Conservation (phyloP, 495 filamentous ascomycete species). For the Usnea hakonensis region DNA sequence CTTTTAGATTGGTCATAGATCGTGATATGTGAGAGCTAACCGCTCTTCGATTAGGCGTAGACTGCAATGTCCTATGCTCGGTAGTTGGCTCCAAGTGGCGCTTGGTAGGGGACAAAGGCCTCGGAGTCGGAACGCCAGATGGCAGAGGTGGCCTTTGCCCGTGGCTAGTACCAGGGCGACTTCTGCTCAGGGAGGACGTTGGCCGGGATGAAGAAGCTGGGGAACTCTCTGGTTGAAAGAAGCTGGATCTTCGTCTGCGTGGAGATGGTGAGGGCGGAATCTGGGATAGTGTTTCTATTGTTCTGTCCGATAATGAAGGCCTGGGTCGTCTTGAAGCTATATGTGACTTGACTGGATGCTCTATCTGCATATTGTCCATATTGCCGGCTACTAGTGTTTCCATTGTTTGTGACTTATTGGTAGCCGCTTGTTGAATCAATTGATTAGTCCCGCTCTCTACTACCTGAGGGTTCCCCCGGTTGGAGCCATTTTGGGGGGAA, state of each 20-base stretch:
- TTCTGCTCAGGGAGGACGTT: constrained; percentile 45
- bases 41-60: constrained; percentile 29
- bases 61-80: constrained; percentile 24
- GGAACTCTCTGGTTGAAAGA: constrained; percentile 52
- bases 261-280: constrained; percentile 57
- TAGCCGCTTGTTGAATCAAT: background rate
- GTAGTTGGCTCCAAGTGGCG: constrained; percentile 23
- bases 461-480: background rate
- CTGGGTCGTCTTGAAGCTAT: constrained; percentile 18
- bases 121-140: constrained; percentile 27
- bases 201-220: constrained; percentile 50
- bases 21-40: constrained; percentile 31
- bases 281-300: constrained; percentile 57
- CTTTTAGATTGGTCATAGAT: constrained; percentile 22
- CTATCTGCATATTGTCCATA: background rate
- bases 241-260: constrained; percentile 49
- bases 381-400: background rate
- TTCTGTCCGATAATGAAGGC: constrained; percentile 60
- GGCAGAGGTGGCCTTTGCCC: constrained; percentile 22
- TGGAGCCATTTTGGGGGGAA: background rate
- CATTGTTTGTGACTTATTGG: no score
- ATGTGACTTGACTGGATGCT: background rate
- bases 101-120: constrained; percentile 23
- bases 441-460: background rate
- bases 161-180: constrained; percentile 43